phyloP scores from a whole-genome alignment of 306 rosid genomes.

The Cyclanthera cordifolia region DNA sequence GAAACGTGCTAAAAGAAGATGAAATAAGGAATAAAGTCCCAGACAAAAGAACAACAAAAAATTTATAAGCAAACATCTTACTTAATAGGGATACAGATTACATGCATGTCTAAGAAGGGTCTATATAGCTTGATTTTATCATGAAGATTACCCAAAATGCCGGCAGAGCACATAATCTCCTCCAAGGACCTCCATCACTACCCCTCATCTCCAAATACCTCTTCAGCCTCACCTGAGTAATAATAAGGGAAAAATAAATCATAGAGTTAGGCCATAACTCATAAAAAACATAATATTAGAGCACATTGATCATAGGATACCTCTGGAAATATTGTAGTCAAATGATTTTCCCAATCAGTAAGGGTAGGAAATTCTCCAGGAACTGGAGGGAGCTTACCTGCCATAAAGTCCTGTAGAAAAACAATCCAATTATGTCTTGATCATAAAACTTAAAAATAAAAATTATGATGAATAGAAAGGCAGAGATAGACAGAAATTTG shows the following conservation, averaged over 20 bases:
- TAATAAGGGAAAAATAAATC: slow-evolving; percentile 9
- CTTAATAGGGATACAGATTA: not conserved
- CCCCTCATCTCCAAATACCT: slow-evolving; percentile 99
- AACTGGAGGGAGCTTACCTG: slow-evolving; percentile 64
- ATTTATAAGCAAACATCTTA: not conserved
- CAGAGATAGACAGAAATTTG: not conserved
- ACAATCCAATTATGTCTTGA: not conserved
- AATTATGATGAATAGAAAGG: not conserved
- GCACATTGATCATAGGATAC: slow-evolving; percentile 26
- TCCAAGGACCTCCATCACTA: slow-evolving; percentile 99
- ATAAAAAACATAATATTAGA: slow-evolving; percentile 12
- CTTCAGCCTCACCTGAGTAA: slow-evolving; percentile 83
- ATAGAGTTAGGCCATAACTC: slow-evolving; percentile 11
- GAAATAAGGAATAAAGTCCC: not conserved
- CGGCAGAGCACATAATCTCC: slow-evolving; percentile 96
- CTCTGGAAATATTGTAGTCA: slow-evolving; percentile 95
- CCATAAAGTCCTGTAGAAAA: slow-evolving; percentile 71
- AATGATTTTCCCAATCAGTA: slow-evolving; percentile 96
- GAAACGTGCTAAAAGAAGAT: not conserved
- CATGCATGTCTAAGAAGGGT: slow-evolving; percentile 3
- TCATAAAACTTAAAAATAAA: not conserved
- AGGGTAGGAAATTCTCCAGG: slow-evolving; percentile 92
- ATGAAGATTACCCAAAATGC: slow-evolving; percentile 76
- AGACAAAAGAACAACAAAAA: slow-evolving; percentile 1
- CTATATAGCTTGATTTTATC: slow-evolving; percentile 13